These are phyloP conservation scores for Dendrobium officinale DNA, from an alignment of 106 monocot genomes.

Conservation along the genomic window DNA sequence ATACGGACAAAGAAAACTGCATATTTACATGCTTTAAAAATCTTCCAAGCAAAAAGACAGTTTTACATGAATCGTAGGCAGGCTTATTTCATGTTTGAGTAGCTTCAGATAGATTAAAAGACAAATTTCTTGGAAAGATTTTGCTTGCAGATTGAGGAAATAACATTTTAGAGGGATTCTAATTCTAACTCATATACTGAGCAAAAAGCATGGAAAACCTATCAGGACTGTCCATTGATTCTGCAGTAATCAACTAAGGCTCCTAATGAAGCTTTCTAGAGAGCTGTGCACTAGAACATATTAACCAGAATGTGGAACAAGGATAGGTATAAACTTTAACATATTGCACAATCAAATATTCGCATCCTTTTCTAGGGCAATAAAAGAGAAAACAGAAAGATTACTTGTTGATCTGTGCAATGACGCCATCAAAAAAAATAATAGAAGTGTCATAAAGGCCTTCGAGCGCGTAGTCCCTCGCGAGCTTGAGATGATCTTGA, in stretches of 20 bases:
- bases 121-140: neutral
- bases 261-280: neutral
- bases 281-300: neutral
- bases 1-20: neutral
- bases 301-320: neutral
- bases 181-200: neutral
- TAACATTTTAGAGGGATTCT: neutral
- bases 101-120: neutral
- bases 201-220: neutral
- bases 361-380: neutral
- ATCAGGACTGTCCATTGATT: neutral
- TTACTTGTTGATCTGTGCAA: conserved; percentile 98
- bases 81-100: neutral
- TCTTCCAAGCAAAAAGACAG: neutral
- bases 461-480: conserved; percentile 92
- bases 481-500: conserved; percentile 91
- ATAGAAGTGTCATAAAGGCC: conserved; percentile 96
- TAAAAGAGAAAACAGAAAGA: neutral
- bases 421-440: conserved; percentile 98
- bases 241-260: neutral
- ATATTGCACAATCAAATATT: neutral
- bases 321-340: neutral
- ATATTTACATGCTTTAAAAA: neutral
- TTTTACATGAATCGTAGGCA: too few species aligned
- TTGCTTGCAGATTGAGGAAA: neutral